These are phyloP conservation scores for Beauveria brongniartii DNA, from an alignment of 2,329 filamentous ascomycete species.

Conservation along the genomic window DNA sequence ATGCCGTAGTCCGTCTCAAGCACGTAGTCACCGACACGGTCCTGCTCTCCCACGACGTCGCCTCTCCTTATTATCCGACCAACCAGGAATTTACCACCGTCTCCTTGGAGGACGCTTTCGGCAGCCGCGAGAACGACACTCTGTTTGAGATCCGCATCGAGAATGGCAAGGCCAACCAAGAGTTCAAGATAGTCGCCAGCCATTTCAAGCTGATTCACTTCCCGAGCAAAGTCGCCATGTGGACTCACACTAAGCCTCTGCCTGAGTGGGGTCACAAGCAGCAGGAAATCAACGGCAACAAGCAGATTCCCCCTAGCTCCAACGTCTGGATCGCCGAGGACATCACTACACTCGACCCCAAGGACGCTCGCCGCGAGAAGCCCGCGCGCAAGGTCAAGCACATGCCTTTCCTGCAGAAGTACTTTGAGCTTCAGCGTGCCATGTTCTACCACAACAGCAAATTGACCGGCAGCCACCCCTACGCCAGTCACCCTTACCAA, in stretches of 20 bases:
- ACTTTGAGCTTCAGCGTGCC: conserved; percentile 88
- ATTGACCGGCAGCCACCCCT: conserved; percentile 92
- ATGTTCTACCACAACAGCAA: conserved; percentile 99
- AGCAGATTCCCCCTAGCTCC: conserved; percentile 80
- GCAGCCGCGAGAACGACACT: conserved; percentile 74
- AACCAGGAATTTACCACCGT: conserved; percentile 98
- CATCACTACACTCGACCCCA: conserved; percentile 67
- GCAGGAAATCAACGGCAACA: conserved; percentile 99
- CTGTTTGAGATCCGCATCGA: conserved; percentile 90
- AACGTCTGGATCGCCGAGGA: conserved; percentile 95
- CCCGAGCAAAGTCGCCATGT: conserved; percentile 96
- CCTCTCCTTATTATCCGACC: conserved; percentile 90
- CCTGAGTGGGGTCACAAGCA: conserved; percentile 97
- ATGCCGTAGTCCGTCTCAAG: conserved; percentile 77
- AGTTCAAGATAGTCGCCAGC: conserved; percentile 83
- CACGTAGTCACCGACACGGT: conserved; percentile 80
- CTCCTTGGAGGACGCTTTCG: conserved; percentile 60
- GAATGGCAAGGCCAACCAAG: conserved; percentile 67
- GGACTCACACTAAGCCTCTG: conserved; percentile 92
- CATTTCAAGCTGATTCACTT: conserved; percentile 95
- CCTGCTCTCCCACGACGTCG: conserved; percentile 91
- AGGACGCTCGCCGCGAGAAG: conserved; percentile 66
- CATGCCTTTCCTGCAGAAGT: conserved; percentile 86
- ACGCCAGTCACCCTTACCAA: conserved; percentile 87
- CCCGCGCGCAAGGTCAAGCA: conserved; percentile 71